phyloP scores from a whole-genome alignment of 805 yeast genomes.

The Ogataea parapolymorpha region DNA sequence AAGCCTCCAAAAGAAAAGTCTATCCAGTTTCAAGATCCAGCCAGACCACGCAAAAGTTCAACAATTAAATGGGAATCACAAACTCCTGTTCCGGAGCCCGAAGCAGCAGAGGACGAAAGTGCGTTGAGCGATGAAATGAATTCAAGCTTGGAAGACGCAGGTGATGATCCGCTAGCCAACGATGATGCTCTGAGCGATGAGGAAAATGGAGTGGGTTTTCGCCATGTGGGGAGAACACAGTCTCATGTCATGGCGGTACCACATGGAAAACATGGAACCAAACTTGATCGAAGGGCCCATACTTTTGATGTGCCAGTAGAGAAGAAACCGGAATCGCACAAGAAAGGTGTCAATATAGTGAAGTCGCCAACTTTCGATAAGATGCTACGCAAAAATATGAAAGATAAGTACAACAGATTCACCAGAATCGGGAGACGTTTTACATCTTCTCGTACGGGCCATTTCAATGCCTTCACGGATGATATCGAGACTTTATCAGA shows the following conservation, averaged over 20 bases:
- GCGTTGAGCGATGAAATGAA: constrained; percentile 25
- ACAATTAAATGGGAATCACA: background rate
- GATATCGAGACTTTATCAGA: constrained; percentile 22
- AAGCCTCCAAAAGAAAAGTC: constrained; percentile 11
- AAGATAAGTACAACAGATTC: constrained; percentile 9
- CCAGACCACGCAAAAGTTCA: background rate
- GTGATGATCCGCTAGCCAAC: constrained; percentile 1
- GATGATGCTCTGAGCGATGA: constrained; percentile 22
- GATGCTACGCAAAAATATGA: constrained; percentile 32
- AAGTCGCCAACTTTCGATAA: constrained; percentile 51
- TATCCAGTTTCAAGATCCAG: constrained; percentile 23
- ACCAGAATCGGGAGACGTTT: constrained; percentile 26
- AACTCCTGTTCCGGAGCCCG: background rate
- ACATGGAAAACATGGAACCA: constrained; percentile 21
- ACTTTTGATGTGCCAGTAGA: constrained; percentile 40
- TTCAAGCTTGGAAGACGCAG: constrained; percentile 9
- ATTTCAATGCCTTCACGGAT: background rate
- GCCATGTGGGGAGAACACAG: constrained; percentile 21
- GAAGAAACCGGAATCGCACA: constrained; percentile 5
- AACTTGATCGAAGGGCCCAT: constrained; percentile 42
- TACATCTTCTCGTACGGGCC: constrained; percentile 13
- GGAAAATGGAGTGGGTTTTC: constrained; percentile 8
- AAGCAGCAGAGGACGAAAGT: constrained; percentile 18
- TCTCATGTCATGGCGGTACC: constrained; percentile 33
- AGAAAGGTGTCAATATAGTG: constrained; percentile 13